Base-by-base conservation (phyloP, 768 basidiomycete species). In the Rhizopogon vulgaris region DNA sequence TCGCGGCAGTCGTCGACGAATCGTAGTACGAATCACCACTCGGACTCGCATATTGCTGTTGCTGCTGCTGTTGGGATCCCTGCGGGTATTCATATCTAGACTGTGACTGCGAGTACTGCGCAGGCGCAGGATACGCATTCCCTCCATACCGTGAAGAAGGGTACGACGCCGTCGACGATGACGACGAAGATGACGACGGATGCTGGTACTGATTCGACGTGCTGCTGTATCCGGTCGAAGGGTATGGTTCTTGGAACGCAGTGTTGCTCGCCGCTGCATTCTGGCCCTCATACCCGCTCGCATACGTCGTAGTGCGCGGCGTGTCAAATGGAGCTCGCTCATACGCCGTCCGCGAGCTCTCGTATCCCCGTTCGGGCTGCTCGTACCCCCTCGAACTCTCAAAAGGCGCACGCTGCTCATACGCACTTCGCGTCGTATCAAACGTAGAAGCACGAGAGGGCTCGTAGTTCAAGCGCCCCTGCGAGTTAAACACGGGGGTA, bases 341-440 rank as follows among this genome's bases (percentile, higher is more conserved):
- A 53, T 68, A 68, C 18, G 55, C 43, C 7, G 41, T 48, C 30
- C 62, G 56, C 7, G 65, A 55, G 24, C 64, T 61, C 22, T 67
- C 69, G 7, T 63, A 63, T 11, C 67, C 64, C 5, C 64, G 65
- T 17, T 58, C 65, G 11, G 39, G 32, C 28, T 69, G 65, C 8
- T 66, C 65, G 38, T 69, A 67, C 3, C 49, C 40, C 38, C 65
- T 34, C 32, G 43, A 22, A 46, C 18, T 34, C 45, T 46, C 45
- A 22, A 46, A 46, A 18, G 30, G 4, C 14, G 45, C 17, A 12
- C 45, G 45, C 14, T 34, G 32, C 28, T 48, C 57, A n/a, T 43
- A 52, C 14, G 67, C 57, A 41, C 61, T 17, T 7, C 52, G 36
- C 18, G 49, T 17, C 2, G 48, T 5, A 25, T 45, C 38, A 51